Evolutionary conservation across 345 rosid genomes (phyloP), one percentile per base, ranked within the genome.

Genomic region (Brassica nigra): DNA sequence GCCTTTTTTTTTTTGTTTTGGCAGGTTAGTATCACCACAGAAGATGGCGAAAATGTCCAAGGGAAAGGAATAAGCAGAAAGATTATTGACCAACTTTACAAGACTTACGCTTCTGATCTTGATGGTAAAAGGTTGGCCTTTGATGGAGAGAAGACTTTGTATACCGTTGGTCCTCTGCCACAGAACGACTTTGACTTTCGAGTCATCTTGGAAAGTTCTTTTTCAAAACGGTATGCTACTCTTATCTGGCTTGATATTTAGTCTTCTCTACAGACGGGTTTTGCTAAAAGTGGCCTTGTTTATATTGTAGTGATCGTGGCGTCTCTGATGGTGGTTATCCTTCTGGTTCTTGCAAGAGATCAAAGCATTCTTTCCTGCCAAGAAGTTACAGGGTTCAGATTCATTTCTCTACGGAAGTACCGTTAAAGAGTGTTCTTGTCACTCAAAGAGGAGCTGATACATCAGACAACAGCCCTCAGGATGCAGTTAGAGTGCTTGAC

Each of bases 401-500:
- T 55, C 83, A 87, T 67, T 91, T 80, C 85, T 81, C 94, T 65
- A 84, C 88, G 37, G 77, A 85, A 80, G 74, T 95, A 68, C 94
- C 95, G 2, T 78, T 92, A 70, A 83, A 86, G 79, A 79, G 91
- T 8, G 81, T 86, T 44, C 82, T 85, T 74, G 79, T 47, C 80
- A 86, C 84, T 37, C 85, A 88, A 23, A 78, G 84, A 76, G 94
- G 91, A 71, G 63, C 29, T 68, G 88, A 83, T 64, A 54, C 31
- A 72, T 71, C 85, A 52, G 88, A 85, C 69, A 80, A 76, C 59
- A 66, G 75, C 81, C 58, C 82, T 79, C 95, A 86, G 83, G 91
- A 90, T 85, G 92, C 95, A 39, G 69, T 94, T 73, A 87, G 94
- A 83, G 97, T 92, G 68, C 89, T 95, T 76, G 97, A 92, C 80